Evolutionary conservation across 768 basidiomycete genomes (phyloP), one percentile per base, ranked within the genome.

Genomic region (Leccinum longicurvipes): DNA sequence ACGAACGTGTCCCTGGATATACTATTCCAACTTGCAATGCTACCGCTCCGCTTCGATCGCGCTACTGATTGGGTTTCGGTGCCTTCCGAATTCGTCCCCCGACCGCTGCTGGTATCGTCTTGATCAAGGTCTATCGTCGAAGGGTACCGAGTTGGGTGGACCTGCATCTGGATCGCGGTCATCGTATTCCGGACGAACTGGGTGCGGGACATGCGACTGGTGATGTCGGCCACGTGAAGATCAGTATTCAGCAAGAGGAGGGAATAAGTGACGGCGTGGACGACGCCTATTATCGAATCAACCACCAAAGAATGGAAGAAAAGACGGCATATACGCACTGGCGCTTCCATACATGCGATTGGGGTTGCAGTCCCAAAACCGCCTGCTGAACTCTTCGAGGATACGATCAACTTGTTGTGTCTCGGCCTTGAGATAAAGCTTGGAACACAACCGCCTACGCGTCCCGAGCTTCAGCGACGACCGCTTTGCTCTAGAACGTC

Each of bases 371-470:
- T 93, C 86, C 83, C 86, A 97, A 70, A 93, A 99, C 9, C 93
- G 84, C 39, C 84, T 77, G 64, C 91, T 91, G 64, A 99, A 98
- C 59, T 86, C 87, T 57, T 93, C 93, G 6, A 99, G 79, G 58
- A 99, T 98, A 42, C 97, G 86, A 70, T 98, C 97, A 42, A 99
- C 89, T 74, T 98, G 95, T 67, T 99, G 97, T 0, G 96, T 96
- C 72, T 99, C 97, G 2, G 86, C 97, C 71, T 93, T 95, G 56
- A 99, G 81, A 69, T 82, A 98, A 2, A 99, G 80, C 69, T 96
- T 97, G 12, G 86, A 86, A 68, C 95, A 98, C 11, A 99, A 75
- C 23, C 86, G 86, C 58, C 95, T 94, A 15, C 36, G 1, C 9
- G 19, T 24, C 21, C 31, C 39, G 15, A 19, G 17, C 12, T 2